Percentiles rank a stretch among this genome's conserved stretches.
These are phyloP conservation scores for Microcyclospora pomicola DNA, from an alignment of 2,329 filamentous ascomycete species.

Conservation along the genomic window DNA sequence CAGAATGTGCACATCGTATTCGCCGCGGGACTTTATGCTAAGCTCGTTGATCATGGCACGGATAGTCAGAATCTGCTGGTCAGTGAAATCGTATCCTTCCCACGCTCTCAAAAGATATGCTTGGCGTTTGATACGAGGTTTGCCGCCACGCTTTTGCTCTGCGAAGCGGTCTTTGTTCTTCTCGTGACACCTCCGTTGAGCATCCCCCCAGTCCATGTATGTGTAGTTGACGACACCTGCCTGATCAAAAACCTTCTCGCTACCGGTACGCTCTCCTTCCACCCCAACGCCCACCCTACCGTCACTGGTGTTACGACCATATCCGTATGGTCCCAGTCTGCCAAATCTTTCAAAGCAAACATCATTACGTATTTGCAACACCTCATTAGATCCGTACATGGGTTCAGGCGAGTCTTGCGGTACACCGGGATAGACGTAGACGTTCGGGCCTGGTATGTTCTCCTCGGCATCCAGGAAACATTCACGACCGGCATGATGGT, in stretches of 20 bases:
- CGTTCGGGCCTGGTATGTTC: constrained; percentile 42
- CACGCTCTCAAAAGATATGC: constrained; percentile 74
- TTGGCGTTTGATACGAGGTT: constrained; percentile 43
- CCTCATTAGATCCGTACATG: constrained; percentile 35
- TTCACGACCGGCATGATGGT: constrained; percentile 40
- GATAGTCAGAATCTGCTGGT: constrained; percentile 67
- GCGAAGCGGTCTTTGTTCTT: constrained; percentile 37
- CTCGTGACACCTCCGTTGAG: constrained; percentile 34
- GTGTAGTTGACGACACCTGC: constrained; percentile 35
- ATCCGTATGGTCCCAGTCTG: constrained; percentile 37
- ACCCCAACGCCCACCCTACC: constrained; percentile 36
- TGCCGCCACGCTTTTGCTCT: constrained; percentile 16
- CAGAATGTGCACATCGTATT: constrained; percentile 76
- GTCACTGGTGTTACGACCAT: constrained; percentile 32
- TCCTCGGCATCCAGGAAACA: constrained; percentile 52
- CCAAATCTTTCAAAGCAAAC: constrained; percentile 39
- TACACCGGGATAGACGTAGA: constrained; percentile 49
- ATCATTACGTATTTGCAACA: constrained; percentile 33
- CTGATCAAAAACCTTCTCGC: constrained; percentile 38
- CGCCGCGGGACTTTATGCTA: constrained; percentile 63
- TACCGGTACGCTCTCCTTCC: constrained; percentile 29
- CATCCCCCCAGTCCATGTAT: constrained; percentile 35
- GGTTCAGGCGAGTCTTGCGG: constrained; percentile 36
- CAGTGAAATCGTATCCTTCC: constrained; percentile 66
- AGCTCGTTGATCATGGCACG: constrained; percentile 76